These are phyloP conservation scores for Grosmannia penicillata DNA, from an alignment of 2,329 filamentous ascomycete genomes.

Conservation along the genomic window DNA sequence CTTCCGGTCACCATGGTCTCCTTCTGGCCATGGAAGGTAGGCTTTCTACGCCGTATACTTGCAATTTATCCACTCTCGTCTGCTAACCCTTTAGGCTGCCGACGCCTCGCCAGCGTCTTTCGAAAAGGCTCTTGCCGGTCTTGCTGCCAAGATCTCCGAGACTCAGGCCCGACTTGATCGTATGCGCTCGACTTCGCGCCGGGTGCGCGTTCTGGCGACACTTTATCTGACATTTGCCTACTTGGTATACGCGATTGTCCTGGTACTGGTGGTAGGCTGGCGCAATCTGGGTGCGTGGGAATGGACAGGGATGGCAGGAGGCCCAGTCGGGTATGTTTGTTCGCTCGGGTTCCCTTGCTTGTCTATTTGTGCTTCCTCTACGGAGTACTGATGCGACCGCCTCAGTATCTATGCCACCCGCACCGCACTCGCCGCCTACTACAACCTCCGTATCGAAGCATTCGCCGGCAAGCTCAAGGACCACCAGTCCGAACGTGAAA, in stretches of 20 bases:
- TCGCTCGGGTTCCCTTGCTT: neutral
- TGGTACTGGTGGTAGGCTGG: slow-evolving; percentile 74
- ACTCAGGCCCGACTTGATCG: slow-evolving; percentile 60
- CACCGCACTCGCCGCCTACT: slow-evolving; percentile 51
- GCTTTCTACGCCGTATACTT: neutral
- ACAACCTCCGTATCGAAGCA: slow-evolving; percentile 64
- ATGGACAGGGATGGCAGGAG: slow-evolving; percentile 63
- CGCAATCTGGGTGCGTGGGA: slow-evolving; percentile 62
- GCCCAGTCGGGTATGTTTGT: slow-evolving; percentile 55
- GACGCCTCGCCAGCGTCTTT: slow-evolving; percentile 79
- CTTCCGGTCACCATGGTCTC: slow-evolving; percentile 14
- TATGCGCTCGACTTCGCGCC: slow-evolving; percentile 56
- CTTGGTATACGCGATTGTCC: slow-evolving; percentile 68
- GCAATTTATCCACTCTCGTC: neutral
- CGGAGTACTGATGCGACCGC: neutral
- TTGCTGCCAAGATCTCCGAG: slow-evolving; percentile 69
- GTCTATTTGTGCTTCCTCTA: neutral
- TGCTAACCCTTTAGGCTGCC: slow-evolving; percentile 43
- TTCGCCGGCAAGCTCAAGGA: slow-evolving; percentile 56
- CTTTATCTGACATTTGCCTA: slow-evolving; percentile 86
- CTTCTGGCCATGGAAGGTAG: slow-evolving; percentile 15
- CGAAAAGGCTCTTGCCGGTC: slow-evolving; percentile 72
- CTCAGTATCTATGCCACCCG: slow-evolving; percentile 67
- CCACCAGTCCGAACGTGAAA: slow-evolving; percentile 63
- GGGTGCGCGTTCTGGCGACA: slow-evolving; percentile 73